Conservation (phyloP, 345 rosid species). For the Firmiana major region DNA sequence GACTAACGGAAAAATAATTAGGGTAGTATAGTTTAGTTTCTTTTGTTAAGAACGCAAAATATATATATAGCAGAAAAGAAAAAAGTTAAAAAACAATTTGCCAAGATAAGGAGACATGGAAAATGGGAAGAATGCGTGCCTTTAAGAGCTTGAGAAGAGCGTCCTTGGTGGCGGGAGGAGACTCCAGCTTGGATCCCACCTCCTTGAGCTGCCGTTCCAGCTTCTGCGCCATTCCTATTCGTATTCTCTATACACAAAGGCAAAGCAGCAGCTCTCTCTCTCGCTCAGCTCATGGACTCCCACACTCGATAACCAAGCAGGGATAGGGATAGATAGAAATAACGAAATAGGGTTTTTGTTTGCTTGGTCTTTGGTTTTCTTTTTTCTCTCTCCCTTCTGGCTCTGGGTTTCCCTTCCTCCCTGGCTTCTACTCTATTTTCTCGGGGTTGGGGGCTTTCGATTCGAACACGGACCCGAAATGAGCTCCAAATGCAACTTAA, state of each 20-base stretch:
- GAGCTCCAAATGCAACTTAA: conserved; percentile 30
- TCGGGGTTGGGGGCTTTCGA: not conserved
- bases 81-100: not conserved
- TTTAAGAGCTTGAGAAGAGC: conserved; percentile 72
- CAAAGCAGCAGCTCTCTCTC: conserved; percentile 1
- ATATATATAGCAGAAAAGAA: conserved; percentile 3
- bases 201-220: conserved; percentile 61
- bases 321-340: too few species aligned
- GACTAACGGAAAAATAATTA: not conserved
- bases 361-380: too few species aligned
- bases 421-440: conserved; percentile 4
- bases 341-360: not conserved
- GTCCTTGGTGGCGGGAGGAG: conserved; percentile 68
- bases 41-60: too few species aligned
- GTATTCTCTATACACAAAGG: conserved; percentile 1
- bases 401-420: conserved; percentile 9
- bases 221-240: conserved; percentile 52
- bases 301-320: conserved; percentile 1
- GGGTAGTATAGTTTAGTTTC: not conserved
- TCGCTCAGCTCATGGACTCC: not conserved
- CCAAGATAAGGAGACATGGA: not conserved
- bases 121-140: conserved; percentile 39
- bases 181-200: conserved; percentile 85
- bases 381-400: too few species aligned
- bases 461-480: conserved; percentile 39